Evolutionary conservation across 495 filamentous ascomycete genomes (phyloP).

Genomic region (Lasiosphaeria hispida): DNA sequence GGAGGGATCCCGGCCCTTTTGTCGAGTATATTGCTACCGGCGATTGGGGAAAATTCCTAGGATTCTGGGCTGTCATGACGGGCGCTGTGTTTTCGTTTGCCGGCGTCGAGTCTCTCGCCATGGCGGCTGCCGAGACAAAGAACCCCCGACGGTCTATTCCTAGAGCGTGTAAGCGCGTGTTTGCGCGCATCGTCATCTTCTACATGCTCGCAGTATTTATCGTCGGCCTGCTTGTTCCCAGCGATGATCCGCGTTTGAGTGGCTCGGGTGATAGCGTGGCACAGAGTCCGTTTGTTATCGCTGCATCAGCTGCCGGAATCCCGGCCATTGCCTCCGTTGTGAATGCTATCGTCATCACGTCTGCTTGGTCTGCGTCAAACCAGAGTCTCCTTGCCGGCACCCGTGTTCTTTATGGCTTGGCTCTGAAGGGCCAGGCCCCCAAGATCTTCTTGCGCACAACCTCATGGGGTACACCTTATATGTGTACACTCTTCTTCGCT

Average conservation of each 20-base stretch:
- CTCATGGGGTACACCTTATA: conserved; percentile 60
- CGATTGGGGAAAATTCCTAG: conserved; percentile 52
- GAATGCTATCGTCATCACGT: conserved; percentile 68
- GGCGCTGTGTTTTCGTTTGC: conserved; percentile 60
- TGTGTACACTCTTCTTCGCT: conserved; percentile 52
- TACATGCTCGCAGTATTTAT: conserved; percentile 69
- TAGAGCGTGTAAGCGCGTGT: conserved; percentile 65
- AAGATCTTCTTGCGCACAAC: conserved; percentile 57
- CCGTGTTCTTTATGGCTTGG: conserved; percentile 60
- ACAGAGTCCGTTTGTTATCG: conserved; percentile 72
- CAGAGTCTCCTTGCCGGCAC: conserved; percentile 61
- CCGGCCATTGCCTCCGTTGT: conserved; percentile 60
- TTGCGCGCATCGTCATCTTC: conserved; percentile 68
- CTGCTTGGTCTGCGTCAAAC: conserved; percentile 68
- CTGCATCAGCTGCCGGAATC: conserved; percentile 64
- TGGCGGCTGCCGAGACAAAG: conserved; percentile 72
- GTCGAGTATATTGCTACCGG: conserved; percentile 55
- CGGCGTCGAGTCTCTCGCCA: conserved; percentile 56
- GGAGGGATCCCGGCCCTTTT: conserved; percentile 69
- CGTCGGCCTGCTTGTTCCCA: conserved; percentile 69
- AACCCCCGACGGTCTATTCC: conserved; percentile 72
- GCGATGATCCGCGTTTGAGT: conserved; percentile 50
- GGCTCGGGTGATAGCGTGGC: conserved; percentile 47
- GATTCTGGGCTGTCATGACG: conserved; percentile 59
- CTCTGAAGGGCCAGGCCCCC: conserved; percentile 58